Conservation (phyloP, 768 basidiomycete species). For the Imleria badia region DNA sequence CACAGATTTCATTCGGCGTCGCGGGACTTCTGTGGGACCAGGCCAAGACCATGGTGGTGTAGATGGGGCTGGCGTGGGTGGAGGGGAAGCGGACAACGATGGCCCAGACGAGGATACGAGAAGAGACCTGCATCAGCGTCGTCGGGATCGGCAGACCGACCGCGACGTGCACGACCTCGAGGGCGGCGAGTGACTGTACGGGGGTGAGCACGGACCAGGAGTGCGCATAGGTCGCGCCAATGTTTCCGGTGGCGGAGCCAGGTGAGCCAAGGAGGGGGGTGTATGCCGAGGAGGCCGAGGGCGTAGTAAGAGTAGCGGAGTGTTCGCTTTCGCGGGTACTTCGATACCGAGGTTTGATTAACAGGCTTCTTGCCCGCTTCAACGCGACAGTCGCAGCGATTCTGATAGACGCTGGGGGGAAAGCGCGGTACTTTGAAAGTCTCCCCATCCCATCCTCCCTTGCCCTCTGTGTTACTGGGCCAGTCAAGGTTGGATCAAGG, state of each 20-base stretch:
- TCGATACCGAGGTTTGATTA: too few relatives aligned
- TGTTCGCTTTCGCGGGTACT: too few relatives aligned
- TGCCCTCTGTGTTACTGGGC: constrained; percentile 75
- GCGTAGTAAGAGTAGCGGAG: too few relatives aligned
- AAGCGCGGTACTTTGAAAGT: constrained; percentile 95
- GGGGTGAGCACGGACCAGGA: constrained; percentile 62
- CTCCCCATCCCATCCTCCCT: constrained; percentile 94
- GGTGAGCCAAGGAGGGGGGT: too few relatives aligned
- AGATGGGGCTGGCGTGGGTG: constrained; percentile 74
- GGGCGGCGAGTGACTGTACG: constrained; percentile 79
- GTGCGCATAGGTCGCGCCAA: constrained; percentile 29
- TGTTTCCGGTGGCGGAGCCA: too few relatives aligned
- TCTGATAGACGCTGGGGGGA: constrained; percentile 84
- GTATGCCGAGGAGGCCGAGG: too few relatives aligned
- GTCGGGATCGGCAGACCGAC: constrained; percentile 73
- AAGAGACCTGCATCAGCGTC: constrained; percentile 76
- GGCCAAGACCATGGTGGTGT: constrained; percentile 87
- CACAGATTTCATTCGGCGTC: too few relatives aligned
- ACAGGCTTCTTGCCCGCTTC: too few relatives aligned
- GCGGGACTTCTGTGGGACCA: constrained; percentile 95
- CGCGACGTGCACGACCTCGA: constrained; percentile 83
- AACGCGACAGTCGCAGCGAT: constrained; percentile 90
- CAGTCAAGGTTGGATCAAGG: constrained; percentile 81
- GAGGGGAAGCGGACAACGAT: constrained; percentile 41
- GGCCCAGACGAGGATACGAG: constrained; percentile 84